Evolutionary conservation across 257 asterid genomes (phyloP).

Genomic region (Mentha longifolia): DNA sequence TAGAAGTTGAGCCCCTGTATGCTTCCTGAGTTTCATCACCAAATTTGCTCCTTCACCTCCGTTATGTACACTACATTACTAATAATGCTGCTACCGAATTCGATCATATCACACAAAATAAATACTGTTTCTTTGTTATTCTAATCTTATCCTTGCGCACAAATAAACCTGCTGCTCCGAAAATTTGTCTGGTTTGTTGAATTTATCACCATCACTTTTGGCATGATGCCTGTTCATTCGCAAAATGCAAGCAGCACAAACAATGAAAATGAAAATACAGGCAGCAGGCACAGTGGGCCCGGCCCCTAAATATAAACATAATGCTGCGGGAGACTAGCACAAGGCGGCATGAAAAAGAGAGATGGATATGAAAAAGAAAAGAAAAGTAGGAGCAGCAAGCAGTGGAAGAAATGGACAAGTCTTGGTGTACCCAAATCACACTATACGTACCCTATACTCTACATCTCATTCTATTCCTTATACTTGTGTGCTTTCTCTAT

Average conservation of each 20-base stretch:
- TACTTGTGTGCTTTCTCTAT: no score
- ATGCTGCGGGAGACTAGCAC: not conserved
- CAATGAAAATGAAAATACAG: not conserved
- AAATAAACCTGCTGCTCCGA: not conserved
- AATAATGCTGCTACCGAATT: not conserved
- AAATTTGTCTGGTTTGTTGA: conserved; percentile 14
- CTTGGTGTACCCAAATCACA: conserved; percentile 2
- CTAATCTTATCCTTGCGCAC: not conserved
- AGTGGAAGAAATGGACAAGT: conserved; percentile 33
- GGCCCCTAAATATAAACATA: not conserved
- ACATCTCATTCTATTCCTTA: not conserved
- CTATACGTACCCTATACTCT: not conserved
- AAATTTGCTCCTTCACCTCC: not conserved
- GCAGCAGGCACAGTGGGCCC: not conserved
- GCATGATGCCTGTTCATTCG: not conserved
- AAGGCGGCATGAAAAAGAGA: conserved; percentile 17
- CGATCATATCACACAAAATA: not conserved
- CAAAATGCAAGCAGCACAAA: conserved; percentile 1
- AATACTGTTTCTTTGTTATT: not conserved
- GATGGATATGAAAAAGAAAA: not conserved
- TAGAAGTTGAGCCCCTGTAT: conserved; percentile 65
- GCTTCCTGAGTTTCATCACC: conserved; percentile 22
- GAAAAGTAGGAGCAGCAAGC: conserved; percentile 18
- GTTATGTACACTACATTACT: not conserved
- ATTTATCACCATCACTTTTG: not conserved